Evolutionary conservation across 441 rosid species (phyloP).

Genomic region (Mallotus japonicus): DNA sequence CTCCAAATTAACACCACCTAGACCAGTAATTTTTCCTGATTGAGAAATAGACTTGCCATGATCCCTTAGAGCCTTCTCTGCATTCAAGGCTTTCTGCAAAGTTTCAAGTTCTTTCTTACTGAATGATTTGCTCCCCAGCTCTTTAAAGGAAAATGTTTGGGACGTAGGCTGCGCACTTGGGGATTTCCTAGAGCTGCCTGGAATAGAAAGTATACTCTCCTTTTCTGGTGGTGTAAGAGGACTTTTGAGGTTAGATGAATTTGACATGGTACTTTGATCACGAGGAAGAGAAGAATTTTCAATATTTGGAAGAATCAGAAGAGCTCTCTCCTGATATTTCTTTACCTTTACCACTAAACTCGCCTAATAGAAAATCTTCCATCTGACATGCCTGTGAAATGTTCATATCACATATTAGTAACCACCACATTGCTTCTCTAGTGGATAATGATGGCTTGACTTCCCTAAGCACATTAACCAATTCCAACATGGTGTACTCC

Average conservation of each 20-base stretch:
- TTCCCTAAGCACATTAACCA: constrained; percentile 44
- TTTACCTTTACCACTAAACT: constrained; percentile 13
- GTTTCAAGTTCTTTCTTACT: constrained; percentile 31
- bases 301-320: constrained; percentile 12
- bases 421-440: constrained; percentile 57
- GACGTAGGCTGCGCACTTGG: constrained; percentile 20
- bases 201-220: constrained; percentile 22
- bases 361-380: constrained; percentile 33
- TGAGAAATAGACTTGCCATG: constrained; percentile 30
- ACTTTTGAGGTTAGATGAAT: constrained; percentile 24
- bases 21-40: constrained; percentile 29
- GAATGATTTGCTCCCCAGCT: constrained; percentile 28
- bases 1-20: constrained; percentile 33
- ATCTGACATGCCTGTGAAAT: constrained; percentile 43
- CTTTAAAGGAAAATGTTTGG: constrained; percentile 27
- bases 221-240: constrained; percentile 17
- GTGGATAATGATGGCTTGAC: constrained; percentile 41
- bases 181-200: constrained; percentile 23
- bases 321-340: constrained; percentile 17
- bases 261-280: constrained; percentile 16
- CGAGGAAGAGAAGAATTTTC: constrained; percentile 22
- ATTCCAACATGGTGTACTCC: constrained; percentile 43
- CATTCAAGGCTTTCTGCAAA: constrained; percentile 27
- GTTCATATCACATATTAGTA: constrained; percentile 47
- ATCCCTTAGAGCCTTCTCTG: constrained; percentile 30